These are phyloP conservation scores for Penicillium dipodomyicola DNA, from an alignment of 495 filamentous ascomycete genomes.

Conservation along the genomic window DNA sequence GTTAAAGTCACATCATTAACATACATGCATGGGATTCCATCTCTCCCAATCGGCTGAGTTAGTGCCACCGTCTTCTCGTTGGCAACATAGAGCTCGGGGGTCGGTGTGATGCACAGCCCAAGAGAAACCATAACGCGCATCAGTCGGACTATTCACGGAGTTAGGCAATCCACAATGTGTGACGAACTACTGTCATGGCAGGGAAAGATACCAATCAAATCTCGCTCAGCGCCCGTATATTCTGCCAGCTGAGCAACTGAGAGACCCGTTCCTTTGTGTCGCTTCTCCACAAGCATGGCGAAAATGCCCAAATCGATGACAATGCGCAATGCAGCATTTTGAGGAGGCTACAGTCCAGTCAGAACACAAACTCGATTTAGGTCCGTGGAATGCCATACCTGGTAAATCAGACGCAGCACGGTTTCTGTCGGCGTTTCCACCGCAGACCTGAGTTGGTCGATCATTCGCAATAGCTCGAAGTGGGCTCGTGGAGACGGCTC, in stretches of 20 bases:
- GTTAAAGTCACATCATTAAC: constrained; percentile 7
- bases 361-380: not conserved
- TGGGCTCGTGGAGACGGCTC: constrained; percentile 27
- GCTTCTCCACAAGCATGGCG: constrained; percentile 26
- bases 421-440: constrained; percentile 41
- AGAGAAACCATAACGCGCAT: constrained; percentile 40
- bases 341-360: constrained; percentile 33
- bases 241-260: constrained; percentile 29
- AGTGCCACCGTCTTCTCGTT: constrained; percentile 35
- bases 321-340: constrained; percentile 39
- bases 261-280: constrained; percentile 21
- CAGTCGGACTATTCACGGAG: constrained; percentile 30
- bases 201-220: constrained; percentile 30
- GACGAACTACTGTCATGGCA: not conserved
- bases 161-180: constrained; percentile 7
- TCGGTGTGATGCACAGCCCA: constrained; percentile 29
- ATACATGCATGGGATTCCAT: constrained; percentile 44
- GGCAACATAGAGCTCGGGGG: constrained; percentile 28
- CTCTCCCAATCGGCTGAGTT: constrained; percentile 36
- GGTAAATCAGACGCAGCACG: constrained; percentile 37
- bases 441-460: constrained; percentile 32
- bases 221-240: constrained; percentile 31
- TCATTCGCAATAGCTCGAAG: constrained; percentile 31
- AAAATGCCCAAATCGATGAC: constrained; percentile 39
- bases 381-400: constrained; percentile 22